Percentiles rank a stretch among this genome's conserved stretches.
Conservation (phyloP, 208 protist genomes). For the Borovskyia barvae region DNA sequence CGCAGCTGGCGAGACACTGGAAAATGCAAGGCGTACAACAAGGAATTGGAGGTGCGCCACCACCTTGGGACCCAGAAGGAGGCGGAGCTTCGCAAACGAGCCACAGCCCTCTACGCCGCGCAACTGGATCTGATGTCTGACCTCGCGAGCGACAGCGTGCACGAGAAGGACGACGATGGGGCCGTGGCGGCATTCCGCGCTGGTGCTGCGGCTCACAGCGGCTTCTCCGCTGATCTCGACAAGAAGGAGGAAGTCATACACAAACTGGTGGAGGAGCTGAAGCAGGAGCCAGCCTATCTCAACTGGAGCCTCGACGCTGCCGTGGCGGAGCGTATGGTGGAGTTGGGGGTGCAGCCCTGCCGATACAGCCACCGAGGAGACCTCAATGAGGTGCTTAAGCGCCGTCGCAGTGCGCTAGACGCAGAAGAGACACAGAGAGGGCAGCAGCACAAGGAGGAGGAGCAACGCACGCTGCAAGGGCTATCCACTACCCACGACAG, state of each 20-base stretch:
- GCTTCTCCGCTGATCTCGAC: conserved; percentile 18
- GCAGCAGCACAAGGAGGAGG: conserved; percentile 13
- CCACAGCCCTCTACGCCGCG: conserved; percentile 49
- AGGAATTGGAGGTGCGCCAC: conserved; percentile 40
- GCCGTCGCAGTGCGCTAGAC: conserved; percentile 8
- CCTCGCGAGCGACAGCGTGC: conserved; percentile 1
- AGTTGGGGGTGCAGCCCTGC: conserved; percentile 38
- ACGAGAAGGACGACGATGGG: conserved; percentile 9
- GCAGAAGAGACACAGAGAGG: conserved; percentile 9
- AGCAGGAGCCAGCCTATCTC: conserved; percentile 63
- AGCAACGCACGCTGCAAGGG: not conserved
- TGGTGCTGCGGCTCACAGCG: conserved; percentile 1
- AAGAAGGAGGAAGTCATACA: conserved; percentile 27
- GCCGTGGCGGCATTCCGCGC: conserved; percentile 6
- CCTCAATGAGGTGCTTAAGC: conserved; percentile 32
- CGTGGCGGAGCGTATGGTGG: conserved; percentile 59
- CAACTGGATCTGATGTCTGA: conserved; percentile 54
- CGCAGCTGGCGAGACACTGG: conserved; percentile 28
- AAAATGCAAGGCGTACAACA: conserved; percentile 39
- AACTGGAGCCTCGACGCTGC: conserved; percentile 79
- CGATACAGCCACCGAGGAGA: conserved; percentile 49
- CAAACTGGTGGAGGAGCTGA: conserved; percentile 60
- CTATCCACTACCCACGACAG: not conserved
- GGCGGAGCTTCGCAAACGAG: conserved; percentile 57
- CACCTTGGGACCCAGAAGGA: conserved; percentile 53